Evolutionary conservation across 768 basidiomycete species (phyloP), one percentile per base, ranked within the genome.

Genomic region (Clavaria fumosa): DNA sequence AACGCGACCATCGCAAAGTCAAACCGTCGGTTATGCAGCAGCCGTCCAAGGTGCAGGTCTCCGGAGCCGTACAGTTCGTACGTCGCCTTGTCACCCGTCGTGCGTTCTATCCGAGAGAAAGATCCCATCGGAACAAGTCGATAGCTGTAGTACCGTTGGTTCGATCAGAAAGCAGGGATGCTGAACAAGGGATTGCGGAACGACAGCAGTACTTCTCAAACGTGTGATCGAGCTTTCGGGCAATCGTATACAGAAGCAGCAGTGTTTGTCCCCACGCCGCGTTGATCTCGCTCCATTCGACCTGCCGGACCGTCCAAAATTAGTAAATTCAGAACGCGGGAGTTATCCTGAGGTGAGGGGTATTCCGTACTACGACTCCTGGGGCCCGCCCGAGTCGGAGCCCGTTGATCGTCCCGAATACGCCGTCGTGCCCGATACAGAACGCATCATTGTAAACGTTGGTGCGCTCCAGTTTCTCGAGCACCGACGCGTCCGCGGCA

Each of bases 241-340:
- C 88, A 34, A 99, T 73, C 5, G 88, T 88, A 50, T 93, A 84
- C 23, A 96, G 60, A 39, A 97, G 65, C 12, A 97, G 66, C n/a
- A 93, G 63, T 0, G 91, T 86, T 52, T 95, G 81, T 1, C 95
- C 95, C 90, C 93, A 95, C 12, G 95, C 95, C 7, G 95, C 95
- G 51, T 97, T 97, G 54, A 97, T 90, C 58, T 99, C 95, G 2
- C 86, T 74, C 91, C 91, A 99, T 52, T 97, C 95, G 21, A 97
- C 91, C 76, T 86, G 44, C 6, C 42, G 24, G 5, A 30, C 10
- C 21, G 45, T 46, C 39, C 47, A 30, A 31, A 36, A 23, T 34
- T n/a, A n/a, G n/a, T n/a, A n/a, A n/a, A n/a, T n/a, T n/a, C n/a
- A n/a, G n/a, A n/a, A n/a, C n/a, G n/a, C n/a, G n/a, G n/a, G 18